Conservation (phyloP, 2,329 filamentous ascomycete genomes). For the Stagonosporopsis rhizophila region DNA sequence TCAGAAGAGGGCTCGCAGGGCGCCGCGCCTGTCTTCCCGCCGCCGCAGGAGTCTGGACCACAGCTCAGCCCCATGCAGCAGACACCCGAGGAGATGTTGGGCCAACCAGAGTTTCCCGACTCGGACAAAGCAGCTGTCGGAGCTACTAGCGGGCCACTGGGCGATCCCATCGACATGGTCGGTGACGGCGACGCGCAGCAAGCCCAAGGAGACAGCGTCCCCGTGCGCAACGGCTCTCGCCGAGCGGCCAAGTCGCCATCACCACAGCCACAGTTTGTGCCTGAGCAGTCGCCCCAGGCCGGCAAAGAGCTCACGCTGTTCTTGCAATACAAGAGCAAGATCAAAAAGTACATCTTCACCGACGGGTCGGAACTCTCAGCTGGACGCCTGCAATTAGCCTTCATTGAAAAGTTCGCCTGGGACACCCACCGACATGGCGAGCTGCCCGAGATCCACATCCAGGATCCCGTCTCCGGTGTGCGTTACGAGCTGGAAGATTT, state of each 20-base stretch:
- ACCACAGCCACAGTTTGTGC: constrained; percentile 54
- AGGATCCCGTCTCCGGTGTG: constrained; percentile 94
- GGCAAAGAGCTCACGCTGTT: constrained; percentile 93
- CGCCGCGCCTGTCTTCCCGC: constrained; percentile 45
- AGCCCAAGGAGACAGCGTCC: constrained; percentile 28
- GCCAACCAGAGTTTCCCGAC: constrained; percentile 48
- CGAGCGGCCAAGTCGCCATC: constrained; percentile 46
- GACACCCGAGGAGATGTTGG: constrained; percentile 72
- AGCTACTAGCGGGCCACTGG: constrained; percentile 46
- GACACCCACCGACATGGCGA: constrained; percentile 97
- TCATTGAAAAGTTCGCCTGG: constrained; percentile 99
- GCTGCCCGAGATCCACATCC: constrained; percentile 95
- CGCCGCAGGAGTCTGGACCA: constrained; percentile 38
- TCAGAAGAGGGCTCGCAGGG: constrained; percentile 66
- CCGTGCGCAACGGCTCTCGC: constrained; percentile 40
- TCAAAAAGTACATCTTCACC: constrained; percentile 91
- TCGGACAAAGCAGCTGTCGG: constrained; percentile 33
- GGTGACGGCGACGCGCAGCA: constrained; percentile 32
- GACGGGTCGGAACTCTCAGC: constrained; percentile 88
- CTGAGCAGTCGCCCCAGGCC: constrained; percentile 69
- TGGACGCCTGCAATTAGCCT: constrained; percentile 87
- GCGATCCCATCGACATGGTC: constrained; percentile 40
- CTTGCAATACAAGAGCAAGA: constrained; percentile 93
- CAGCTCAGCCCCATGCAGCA: constrained; percentile 53
- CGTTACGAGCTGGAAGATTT: constrained; percentile 95